Conservation (phyloP, 1,284 basidiomycete genomes). For the Fistulina hepatica region DNA sequence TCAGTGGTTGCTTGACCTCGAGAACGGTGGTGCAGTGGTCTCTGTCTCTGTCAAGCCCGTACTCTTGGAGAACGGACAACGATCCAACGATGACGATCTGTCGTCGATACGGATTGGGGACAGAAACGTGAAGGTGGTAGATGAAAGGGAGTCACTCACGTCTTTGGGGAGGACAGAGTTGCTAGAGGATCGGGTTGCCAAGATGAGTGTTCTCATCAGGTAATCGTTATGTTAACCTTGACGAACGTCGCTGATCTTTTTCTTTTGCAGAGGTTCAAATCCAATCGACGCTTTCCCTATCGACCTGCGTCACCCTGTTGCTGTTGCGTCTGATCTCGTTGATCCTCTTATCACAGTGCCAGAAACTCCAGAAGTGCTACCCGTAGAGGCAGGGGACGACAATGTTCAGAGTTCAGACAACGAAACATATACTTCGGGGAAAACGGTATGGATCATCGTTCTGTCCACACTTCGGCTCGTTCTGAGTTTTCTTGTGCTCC, state of each 20-base stretch:
- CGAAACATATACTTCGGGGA: too few relatives aligned
- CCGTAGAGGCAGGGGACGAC: too few relatives aligned
- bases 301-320: slow-evolving; percentile 52
- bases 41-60: slow-evolving; percentile 47
- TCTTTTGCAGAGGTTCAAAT: slow-evolving; percentile 20
- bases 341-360: slow-evolving; percentile 33
- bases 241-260: slow-evolving; percentile 15
- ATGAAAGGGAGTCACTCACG: slow-evolving; percentile 67
- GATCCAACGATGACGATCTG: too few relatives aligned
- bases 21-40: slow-evolving; percentile 57
- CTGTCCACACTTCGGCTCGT: too few relatives aligned
- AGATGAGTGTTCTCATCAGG: slow-evolving; percentile 56
- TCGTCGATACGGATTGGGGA: too few relatives aligned
- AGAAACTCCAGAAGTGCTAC: too few relatives aligned
- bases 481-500: too few relatives aligned
- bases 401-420: too few relatives aligned
- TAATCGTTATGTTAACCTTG: slow-evolving; percentile 23
- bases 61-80: slow-evolving; percentile 17
- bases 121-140: slow-evolving; percentile 42
- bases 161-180: slow-evolving; percentile 61
- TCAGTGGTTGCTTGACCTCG: slow-evolving; percentile 61
- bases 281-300: slow-evolving; percentile 46
- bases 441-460: too few relatives aligned
- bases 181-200: slow-evolving; percentile 52
- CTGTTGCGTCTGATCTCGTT: slow-evolving; percentile 47